These are phyloP conservation scores for Chimonanthus praecox DNA, from an alignment of 164 flowering plant species.

Conservation along the genomic window DNA sequence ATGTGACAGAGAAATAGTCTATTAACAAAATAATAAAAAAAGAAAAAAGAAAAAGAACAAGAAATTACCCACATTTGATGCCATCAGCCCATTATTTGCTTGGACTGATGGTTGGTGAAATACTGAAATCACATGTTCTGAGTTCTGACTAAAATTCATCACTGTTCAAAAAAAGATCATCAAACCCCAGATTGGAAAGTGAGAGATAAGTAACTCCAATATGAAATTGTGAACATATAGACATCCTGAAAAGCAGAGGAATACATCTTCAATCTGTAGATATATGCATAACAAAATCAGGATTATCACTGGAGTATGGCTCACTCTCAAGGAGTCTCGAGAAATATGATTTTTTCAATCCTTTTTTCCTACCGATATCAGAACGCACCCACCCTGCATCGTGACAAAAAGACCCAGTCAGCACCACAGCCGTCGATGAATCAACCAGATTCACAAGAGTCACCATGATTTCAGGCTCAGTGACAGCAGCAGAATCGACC, in stretches of 20 bases:
- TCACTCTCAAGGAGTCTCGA: constrained; percentile 25
- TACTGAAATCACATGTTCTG: too few relatives aligned
- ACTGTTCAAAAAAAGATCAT: too few relatives aligned
- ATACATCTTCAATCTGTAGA: too few relatives aligned
- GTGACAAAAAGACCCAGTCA: constrained; percentile 26
- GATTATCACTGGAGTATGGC: constrained; percentile 19
- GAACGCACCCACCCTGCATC: constrained; percentile 30
- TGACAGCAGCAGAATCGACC: constrained; percentile 37
- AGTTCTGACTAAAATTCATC: too few relatives aligned
- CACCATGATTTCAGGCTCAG: constrained; percentile 42
- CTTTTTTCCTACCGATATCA: constrained; percentile 21
- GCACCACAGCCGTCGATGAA: constrained; percentile 29
- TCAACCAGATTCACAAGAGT: constrained; percentile 29
- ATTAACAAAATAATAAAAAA: too few relatives aligned
- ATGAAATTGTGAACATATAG: too few relatives aligned
- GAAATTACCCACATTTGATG: too few relatives aligned
- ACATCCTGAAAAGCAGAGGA: neutral
- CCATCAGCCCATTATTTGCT: too few relatives aligned
- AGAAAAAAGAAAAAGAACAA: too few relatives aligned
- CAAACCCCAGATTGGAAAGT: neutral
- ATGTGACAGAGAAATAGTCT: too few relatives aligned
- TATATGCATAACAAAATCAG: constrained; percentile 3
- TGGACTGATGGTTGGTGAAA: too few relatives aligned
- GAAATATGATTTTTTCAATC: constrained; percentile 34
- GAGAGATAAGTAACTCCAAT: neutral